Evolutionary conservation across 2,329 filamentous ascomycete genomes (phyloP).

Genomic region (Diaporthe citriasiana): DNA sequence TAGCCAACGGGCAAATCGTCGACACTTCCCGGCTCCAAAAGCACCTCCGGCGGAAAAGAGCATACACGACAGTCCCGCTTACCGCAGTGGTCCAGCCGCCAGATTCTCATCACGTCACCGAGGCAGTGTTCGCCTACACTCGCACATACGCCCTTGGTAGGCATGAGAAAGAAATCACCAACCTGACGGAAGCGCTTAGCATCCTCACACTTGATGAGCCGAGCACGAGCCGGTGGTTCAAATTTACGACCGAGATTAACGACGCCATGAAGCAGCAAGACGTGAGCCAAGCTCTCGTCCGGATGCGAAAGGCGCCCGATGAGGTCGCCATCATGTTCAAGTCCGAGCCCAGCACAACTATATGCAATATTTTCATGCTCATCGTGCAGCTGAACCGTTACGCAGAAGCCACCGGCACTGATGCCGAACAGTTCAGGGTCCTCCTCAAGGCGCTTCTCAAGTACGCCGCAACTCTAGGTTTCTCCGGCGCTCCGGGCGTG

Average conservation of each 20-base stretch:
- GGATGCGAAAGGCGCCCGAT: conserved; percentile 11
- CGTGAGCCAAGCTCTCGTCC: conserved; percentile 21
- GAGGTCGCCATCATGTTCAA: conserved; percentile 30
- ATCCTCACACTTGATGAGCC: conserved; percentile 4
- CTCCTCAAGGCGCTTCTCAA: conserved; percentile 29
- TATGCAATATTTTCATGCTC: conserved; percentile 30
- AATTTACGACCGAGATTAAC: not conserved
- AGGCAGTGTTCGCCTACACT: conserved; percentile 30
- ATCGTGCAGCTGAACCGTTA: conserved; percentile 20
- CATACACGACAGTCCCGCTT: not conserved
- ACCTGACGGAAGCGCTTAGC: conserved; percentile 7
- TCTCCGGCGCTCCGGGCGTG: not conserved
- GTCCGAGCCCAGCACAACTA: conserved; percentile 8
- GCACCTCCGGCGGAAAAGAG: conserved; percentile 27
- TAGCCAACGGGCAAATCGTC: conserved; percentile 27
- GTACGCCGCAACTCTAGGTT: conserved; percentile 9
- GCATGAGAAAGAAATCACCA: not conserved
- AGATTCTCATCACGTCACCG: conserved; percentile 13
- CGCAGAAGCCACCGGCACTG: not conserved
- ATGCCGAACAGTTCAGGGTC: conserved; percentile 18
- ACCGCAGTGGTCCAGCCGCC: not conserved
- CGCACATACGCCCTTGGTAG: conserved; percentile 26
- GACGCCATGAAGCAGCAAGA: conserved; percentile 1
- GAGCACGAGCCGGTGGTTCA: conserved; percentile 22
- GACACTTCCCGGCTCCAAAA: conserved; percentile 12